Conservation (phyloP, 2,329 filamentous ascomycete species). For the Aspergillus arachidicola region DNA sequence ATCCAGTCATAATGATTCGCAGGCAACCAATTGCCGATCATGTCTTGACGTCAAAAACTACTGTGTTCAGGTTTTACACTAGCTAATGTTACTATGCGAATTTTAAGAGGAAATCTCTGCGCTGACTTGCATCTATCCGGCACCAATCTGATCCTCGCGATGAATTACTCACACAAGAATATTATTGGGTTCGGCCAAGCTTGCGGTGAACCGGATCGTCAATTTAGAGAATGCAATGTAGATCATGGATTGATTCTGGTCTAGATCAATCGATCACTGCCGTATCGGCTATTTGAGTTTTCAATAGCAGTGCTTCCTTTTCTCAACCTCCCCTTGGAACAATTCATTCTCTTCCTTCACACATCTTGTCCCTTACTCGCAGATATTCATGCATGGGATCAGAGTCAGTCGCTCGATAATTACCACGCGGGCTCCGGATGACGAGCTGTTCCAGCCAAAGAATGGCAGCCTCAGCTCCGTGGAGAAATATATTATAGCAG, state of each 20-base stretch:
- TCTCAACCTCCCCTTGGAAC: neutral
- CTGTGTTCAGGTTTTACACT: neutral
- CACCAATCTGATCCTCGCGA: neutral
- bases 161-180: neutral
- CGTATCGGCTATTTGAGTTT: neutral
- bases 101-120: neutral
- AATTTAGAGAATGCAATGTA: neutral
- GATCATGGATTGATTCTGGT: neutral
- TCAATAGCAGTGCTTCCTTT: neutral
- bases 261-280: neutral
- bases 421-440: neutral
- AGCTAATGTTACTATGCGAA: neutral
- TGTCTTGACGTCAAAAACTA: neutral
- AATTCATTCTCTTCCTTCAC: neutral
- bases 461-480: neutral
- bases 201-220: neutral
- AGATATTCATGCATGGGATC: neutral
- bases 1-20: neutral
- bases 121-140: neutral
- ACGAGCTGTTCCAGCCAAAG: neutral
- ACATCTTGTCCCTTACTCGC: neutral
- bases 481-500: slow-evolving; percentile 7
- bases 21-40: neutral
- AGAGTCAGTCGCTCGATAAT: neutral
- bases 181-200: neutral